phyloP scores from a whole-genome alignment of 2,329 filamentous ascomycete genomes.

The Xylogone sp. region DNA sequence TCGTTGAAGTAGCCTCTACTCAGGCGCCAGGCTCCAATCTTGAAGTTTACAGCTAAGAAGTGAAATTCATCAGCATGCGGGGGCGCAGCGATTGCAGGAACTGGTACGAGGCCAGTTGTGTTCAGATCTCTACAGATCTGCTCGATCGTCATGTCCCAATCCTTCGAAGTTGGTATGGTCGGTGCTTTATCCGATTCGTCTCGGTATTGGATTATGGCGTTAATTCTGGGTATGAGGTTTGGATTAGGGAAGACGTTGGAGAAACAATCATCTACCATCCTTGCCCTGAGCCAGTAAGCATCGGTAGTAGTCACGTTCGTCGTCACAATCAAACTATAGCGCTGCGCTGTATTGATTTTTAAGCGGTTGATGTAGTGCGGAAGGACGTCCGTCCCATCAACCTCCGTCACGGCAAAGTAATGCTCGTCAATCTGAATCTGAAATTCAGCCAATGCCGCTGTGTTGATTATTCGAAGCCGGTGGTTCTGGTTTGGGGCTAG shows the following conservation, averaged over 20 bases:
- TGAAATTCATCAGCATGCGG: conserved; percentile 41
- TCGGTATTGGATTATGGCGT: neutral
- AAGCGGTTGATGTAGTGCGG: conserved; percentile 54
- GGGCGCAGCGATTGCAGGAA: conserved; percentile 36
- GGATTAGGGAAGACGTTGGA: conserved; percentile 37
- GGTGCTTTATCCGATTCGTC: neutral
- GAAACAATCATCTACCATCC: conserved; percentile 55
- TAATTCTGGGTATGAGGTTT: neutral
- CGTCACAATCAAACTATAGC: conserved; percentile 61
- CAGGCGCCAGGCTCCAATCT: conserved; percentile 51
- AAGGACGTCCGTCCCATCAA: conserved; percentile 63
- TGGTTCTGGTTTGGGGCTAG: conserved; percentile 51
- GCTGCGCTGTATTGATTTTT: conserved; percentile 62
- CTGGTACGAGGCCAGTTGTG: conserved; percentile 37
- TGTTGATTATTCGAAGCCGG: conserved; percentile 62
- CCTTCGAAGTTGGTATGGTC: conserved; percentile 15
- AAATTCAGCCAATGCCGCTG: conserved; percentile 65
- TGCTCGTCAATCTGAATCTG: conserved; percentile 67
- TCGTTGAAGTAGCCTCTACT: conserved; percentile 52
- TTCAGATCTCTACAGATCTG: conserved; percentile 18
- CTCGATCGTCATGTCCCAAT: conserved; percentile 36
- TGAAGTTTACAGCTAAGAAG: conserved; percentile 50
- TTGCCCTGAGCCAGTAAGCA: conserved; percentile 59
- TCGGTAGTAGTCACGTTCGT: conserved; percentile 48
- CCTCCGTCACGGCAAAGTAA: conserved; percentile 57